Percentiles rank a stretch among this genome's conserved stretches.
Evolutionary conservation across 768 basidiomycete species (phyloP).

Genomic region (Hericium coralloides): DNA sequence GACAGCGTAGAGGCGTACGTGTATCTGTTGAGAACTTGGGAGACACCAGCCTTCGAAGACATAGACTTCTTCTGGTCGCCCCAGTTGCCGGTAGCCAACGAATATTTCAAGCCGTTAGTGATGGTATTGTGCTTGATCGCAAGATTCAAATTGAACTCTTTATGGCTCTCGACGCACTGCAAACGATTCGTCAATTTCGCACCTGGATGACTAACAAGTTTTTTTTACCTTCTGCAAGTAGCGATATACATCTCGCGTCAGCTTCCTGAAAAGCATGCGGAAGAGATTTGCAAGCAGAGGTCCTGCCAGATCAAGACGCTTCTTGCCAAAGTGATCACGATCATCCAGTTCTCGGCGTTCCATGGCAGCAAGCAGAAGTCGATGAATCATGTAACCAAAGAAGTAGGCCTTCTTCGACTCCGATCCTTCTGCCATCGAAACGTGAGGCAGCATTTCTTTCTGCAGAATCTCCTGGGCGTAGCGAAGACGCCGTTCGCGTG

Average conservation of each 20-base stretch:
- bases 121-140: conserved; percentile 97
- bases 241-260: conserved; percentile 95
- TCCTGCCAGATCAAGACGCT: conserved; percentile 92
- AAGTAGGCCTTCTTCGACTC: conserved; percentile 99
- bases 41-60: conserved; percentile 96
- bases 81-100: conserved; percentile 98
- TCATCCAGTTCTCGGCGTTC: conserved; percentile 95
- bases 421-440: conserved; percentile 91
- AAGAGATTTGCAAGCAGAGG: conserved; percentile 95
- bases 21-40: conserved; percentile 96
- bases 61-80: conserved; percentile 98
- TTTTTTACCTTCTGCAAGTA: conserved; percentile 85
- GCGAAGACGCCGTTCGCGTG: conserved; percentile 85
- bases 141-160: conserved; percentile 84
- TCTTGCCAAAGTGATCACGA: conserved; percentile 99
- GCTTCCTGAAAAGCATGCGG: conserved; percentile 93
- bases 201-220: not conserved
- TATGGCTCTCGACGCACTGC: conserved; percentile 93
- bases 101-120: conserved; percentile 96
- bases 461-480: conserved; percentile 97
- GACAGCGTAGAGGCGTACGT: conserved; percentile 98
- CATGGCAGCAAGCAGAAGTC: conserved; percentile 85
- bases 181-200: conserved; percentile 9
- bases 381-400: conserved; percentile 99
- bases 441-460: conserved; percentile 97